Evolutionary conservation across 2,329 filamentous ascomycete species (phyloP), one percentile per base, ranked within the genome.

Genomic region (Lasiodiplodia gonubiensis): DNA sequence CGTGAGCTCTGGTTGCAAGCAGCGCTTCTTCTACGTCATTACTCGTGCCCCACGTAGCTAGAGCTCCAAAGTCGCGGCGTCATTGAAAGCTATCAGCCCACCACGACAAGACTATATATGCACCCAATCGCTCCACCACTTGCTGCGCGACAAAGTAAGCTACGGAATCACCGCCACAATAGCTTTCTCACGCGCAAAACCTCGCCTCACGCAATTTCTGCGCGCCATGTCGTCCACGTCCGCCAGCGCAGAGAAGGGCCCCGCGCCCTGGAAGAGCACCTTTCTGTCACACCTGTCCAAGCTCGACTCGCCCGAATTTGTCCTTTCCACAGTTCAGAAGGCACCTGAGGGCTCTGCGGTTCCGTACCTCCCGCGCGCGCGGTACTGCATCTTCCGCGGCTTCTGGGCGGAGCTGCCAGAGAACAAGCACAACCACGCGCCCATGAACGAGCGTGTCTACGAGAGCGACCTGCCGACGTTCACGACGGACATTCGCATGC

Each of bases 401-500:
- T 89, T 97, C 80, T 97, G 92, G 88, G 89, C 89, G 0, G 85
- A 86, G 66, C 83, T 97, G 0, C 89, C 90, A 4, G 84, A 83
- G 64, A 92, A 94, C 79, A 86, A 88, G 52, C 88, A 89, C 77
- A 94, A 95, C 78, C 81, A 87, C 39, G 90, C 92, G 3, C 84
- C 88, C 70, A 83, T 84, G 70, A 97, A 97, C 77, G 89, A 91
- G 4, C 72, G 80, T 7, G 80, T 87, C 0, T 97, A 87, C 75
- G 89, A 91, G 74, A 92, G 88, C 72, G 93, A 98, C 71, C 82
- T 94, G 72, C 86, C 91, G 3, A 90, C 91, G 0, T 90, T 97
- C 74, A 97, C 94, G 0, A 97, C 93, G 0, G 95, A 98, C 78
- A 88, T 87, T 10, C 88, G 94, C 54, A 97, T 96, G 92, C 86